Evolutionary conservation across 1,284 basidiomycete genomes (phyloP).

Genomic region (Ceraceosorus guamensis): DNA sequence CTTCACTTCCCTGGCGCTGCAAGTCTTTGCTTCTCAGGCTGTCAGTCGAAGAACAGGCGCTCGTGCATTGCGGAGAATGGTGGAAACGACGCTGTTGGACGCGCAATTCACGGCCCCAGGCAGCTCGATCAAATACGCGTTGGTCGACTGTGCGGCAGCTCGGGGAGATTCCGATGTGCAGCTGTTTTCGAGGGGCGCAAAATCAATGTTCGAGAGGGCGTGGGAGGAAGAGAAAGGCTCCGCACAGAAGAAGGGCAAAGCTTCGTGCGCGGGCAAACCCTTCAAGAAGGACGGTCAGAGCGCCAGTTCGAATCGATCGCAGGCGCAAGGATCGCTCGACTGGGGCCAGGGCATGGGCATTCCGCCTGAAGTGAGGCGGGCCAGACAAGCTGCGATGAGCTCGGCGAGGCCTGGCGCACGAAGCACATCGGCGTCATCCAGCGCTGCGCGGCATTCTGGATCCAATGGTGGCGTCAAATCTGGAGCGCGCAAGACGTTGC

Average conservation of each 20-base stretch:
- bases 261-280: neutral
- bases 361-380: neutral
- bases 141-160: conserved; percentile 12
- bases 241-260: neutral
- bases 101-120: conserved; percentile 20
- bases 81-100: conserved; percentile 56
- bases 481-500: neutral
- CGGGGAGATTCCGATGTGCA: conserved; percentile 7
- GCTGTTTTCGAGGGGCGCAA: conserved; percentile 10
- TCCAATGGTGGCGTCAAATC: neutral
- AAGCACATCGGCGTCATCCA: too few species aligned
- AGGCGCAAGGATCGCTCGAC: conserved; percentile 1
- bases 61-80: conserved; percentile 74
- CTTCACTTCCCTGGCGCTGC: conserved; percentile 8
- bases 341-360: neutral
- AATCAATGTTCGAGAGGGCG: neutral
- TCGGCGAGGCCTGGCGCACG: too few species aligned
- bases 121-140: conserved; percentile 6
- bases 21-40: conserved; percentile 48
- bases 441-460: neutral
- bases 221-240: conserved; percentile 8
- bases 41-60: conserved; percentile 76
- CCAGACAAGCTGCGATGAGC: neutral
- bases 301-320: neutral
- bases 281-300: conserved; percentile 1